Evolutionary conservation across 2,329 filamentous ascomycete genomes (phyloP), one percentile per base, ranked within the genome.

Genomic region (Talaromyces sp.): DNA sequence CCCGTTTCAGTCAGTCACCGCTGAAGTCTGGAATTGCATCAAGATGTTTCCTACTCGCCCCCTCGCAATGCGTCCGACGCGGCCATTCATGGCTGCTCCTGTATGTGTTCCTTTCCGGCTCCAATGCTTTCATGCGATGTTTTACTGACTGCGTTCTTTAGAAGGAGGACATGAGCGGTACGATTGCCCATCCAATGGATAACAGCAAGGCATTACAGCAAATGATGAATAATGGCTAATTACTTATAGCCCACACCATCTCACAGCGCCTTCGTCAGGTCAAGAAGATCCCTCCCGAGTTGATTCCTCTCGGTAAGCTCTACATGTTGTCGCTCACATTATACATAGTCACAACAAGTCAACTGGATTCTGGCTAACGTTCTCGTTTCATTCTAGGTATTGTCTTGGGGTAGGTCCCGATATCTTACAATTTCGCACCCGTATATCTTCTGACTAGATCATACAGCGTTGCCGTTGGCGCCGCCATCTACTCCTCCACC

Each of bases 251-350:
- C 78, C 95, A 98, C 84, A 97, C 94, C 74, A 88, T 98, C 81
- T 97, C 94, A 71, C 95, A 98, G 85, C 92, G 94, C 79, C 85
- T 99, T 74, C 91, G 93, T 79, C 90, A 88, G 78, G 85, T 97
- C 76, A 93, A 90, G 86, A 89, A 89, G 82, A 90, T 98, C 76
- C 95, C 95, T 72, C 88, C 92, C 72, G 95, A 99, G 86, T 86
- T 99, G 86, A 88, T 93, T 73, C 95, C 95, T 76, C 90, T 99
- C 73, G 93, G 93, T 96, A 89, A 80, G 87, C 83, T 59, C 22
- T 43, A 39, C 52, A 37, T 22, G 31, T n/a, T 9, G 7, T 54
- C n/a, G 31, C 50, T 54, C 39, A n/a, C 49, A 56, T 24, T n/a
- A 54, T 33, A 33, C 41, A 27, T 31, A 56, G 11, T 65, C 65